Evolutionary conservation across 768 basidiomycete species (phyloP), one percentile per base, ranked within the genome.

Genomic region (Leccinum variicolor): DNA sequence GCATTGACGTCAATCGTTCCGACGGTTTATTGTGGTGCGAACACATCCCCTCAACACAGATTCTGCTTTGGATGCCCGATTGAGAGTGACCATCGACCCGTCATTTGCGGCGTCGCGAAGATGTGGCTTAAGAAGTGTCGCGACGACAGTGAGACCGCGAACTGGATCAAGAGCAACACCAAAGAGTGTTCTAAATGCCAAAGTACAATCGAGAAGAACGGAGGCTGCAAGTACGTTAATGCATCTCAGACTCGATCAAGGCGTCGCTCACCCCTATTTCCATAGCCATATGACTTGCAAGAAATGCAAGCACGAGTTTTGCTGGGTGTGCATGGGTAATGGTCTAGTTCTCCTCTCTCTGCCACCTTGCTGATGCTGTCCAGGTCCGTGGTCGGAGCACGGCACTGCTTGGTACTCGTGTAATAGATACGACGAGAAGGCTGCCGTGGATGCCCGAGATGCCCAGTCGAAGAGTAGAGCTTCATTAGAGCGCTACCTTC

Each of bases 111-210:
- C 6, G 88, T 95, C 23, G 92, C 94, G 61, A 87, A 81, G 77
- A 82, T 94, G 79, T 99, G 97, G 97, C 74, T 95, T 66, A 92
- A 89, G 83, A 98, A 99, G 74, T 98, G 97, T 74, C 84, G 86
- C 52, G 97, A 99, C 71, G 97, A 99, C 70, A 92, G 89, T 61
- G 97, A 99, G 77, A 99, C 97, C 17, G 93, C 94, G 25, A 98
- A 99, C 73, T 99, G 97, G 97, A 94, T 99, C 79, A 94, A 92
- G 83, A 97, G 94, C 62, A 98, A 99, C 71, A 99, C 97, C 43
- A 98, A 99, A 79, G 97, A 99, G 74, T 99, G 97, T 71, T 80
- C 85, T 19, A 88, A 94, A 70, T 99, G 97, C 72, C 89, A 93
- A 72, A 94, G 93, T 66, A 98, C 97, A 53, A 99, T 99, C 57